phyloP scores from a whole-genome alignment of 2,329 filamentous ascomycete genomes.

The Exophiala oligosperma region DNA sequence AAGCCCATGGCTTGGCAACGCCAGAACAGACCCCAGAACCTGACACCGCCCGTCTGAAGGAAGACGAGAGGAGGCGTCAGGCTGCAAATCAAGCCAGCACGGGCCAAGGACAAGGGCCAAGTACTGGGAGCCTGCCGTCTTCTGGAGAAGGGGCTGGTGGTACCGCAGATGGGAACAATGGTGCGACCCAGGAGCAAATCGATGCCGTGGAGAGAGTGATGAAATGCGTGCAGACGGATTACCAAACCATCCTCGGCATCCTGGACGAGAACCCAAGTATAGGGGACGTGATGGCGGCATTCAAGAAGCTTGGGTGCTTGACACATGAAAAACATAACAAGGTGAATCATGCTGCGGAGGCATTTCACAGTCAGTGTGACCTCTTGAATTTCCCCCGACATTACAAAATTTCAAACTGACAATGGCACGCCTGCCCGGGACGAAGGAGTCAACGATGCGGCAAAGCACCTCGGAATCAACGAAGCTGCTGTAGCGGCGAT shows the following conservation, averaged over 20 bases:
- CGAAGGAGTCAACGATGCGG: slow-evolving; percentile 10
- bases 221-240: slow-evolving; percentile 1
- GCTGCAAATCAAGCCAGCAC: not conserved
- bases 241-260: not conserved
- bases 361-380: slow-evolving; percentile 5
- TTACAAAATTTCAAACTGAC: slow-evolving; percentile 2
- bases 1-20: slow-evolving; percentile 14
- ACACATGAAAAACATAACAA: slow-evolving; percentile 35
- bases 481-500: slow-evolving; percentile 7
- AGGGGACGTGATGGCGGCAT: slow-evolving; percentile 3
- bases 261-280: slow-evolving; percentile 4
- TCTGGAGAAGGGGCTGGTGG: not conserved
- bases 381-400: not conserved
- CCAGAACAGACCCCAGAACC: slow-evolving; percentile 13
- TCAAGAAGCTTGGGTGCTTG: slow-evolving; percentile 8
- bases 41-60: slow-evolving; percentile 8
- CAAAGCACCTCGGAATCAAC: slow-evolving; percentile 6
- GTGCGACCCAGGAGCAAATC: slow-evolving; percentile 8
- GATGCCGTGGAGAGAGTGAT: slow-evolving; percentile 12
- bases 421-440: slow-evolving; percentile 4
- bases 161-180: slow-evolving; percentile 7
- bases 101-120: not conserved
- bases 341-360: slow-evolving; percentile 23
- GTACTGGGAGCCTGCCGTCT: not conserved
- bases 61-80: slow-evolving; percentile 10